Evolutionary conservation across 345 rosid genomes (phyloP).

Genomic region (Linum lewisii): DNA sequence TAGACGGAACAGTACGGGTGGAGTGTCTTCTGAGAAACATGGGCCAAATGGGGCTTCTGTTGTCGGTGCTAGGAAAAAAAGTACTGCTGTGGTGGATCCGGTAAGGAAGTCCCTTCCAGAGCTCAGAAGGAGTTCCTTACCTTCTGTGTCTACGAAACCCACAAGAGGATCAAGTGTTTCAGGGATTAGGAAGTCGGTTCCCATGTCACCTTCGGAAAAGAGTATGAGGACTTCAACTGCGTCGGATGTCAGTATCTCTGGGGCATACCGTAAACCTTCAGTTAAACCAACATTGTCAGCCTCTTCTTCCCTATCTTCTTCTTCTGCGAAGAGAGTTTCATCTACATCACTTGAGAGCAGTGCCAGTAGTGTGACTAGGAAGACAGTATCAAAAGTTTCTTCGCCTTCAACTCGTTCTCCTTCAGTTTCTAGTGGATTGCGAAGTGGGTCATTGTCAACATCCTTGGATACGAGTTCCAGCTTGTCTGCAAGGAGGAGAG

Average conservation of each 20-base stretch:
- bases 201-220: slow-evolving; percentile 36
- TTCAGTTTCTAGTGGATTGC: slow-evolving; percentile 56
- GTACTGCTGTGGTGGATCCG: slow-evolving; percentile 33
- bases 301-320: slow-evolving; percentile 30
- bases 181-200: slow-evolving; percentile 40
- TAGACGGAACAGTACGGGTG: slow-evolving; percentile 88
- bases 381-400: slow-evolving; percentile 46
- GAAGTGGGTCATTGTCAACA: slow-evolving; percentile 49
- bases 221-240: slow-evolving; percentile 43
- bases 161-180: slow-evolving; percentile 32
- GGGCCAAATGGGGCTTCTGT: slow-evolving; percentile 14
- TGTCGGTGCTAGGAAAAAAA: slow-evolving; percentile 36
- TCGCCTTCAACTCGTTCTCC: slow-evolving; percentile 61
- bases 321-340: slow-evolving; percentile 48
- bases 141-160: slow-evolving; percentile 53
- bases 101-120: slow-evolving; percentile 78
- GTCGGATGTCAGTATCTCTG: slow-evolving; percentile 39
- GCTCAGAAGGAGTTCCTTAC: slow-evolving; percentile 60
- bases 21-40: slow-evolving; percentile 36
- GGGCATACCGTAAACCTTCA: slow-evolving; percentile 33
- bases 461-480: slow-evolving; percentile 57
- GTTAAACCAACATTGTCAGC: slow-evolving; percentile 37
- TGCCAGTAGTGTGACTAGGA: slow-evolving; percentile 47
- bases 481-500: slow-evolving; percentile 56
- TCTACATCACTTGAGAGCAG: slow-evolving; percentile 58